A percentile compares a stretch with the other conserved stretches of the same genome.
Evolutionary conservation across 225 moss, liverwort and hornwort genomes (phyloP).

Genomic region (Pleurozium schreberi): DNA sequence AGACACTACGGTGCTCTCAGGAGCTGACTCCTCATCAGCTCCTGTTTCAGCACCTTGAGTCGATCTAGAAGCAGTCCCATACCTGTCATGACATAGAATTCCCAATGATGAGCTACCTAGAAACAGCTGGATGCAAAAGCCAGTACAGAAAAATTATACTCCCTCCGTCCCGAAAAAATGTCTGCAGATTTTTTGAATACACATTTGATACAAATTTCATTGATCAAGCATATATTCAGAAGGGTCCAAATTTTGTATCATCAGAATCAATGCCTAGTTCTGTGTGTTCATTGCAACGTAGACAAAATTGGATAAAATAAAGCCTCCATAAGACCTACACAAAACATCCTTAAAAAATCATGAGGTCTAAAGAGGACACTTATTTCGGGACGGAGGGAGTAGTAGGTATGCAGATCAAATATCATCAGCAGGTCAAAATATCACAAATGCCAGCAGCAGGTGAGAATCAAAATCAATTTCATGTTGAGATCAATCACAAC

Average conservation of each 20-base stretch:
- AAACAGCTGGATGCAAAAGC: not conserved
- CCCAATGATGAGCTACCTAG: not conserved
- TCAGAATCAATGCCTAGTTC: not conserved
- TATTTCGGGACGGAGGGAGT: not conserved
- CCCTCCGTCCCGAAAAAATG: not conserved
- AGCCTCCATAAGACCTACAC: not conserved
- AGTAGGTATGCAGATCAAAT: not conserved
- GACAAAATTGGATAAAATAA: not conserved
- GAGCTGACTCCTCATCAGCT: not conserved
- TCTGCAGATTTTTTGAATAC: not conserved
- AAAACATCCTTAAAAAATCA: not conserved
- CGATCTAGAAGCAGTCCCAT: slow-evolving; percentile 7
- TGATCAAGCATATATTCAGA: not conserved
- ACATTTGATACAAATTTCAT: not conserved
- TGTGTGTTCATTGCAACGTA: not conserved
- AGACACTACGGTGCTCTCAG: not conserved
- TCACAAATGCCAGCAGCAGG: not conserved
- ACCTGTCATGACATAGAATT: slow-evolving; percentile 1
- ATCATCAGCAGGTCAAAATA: not conserved
- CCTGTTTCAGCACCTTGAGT: slow-evolving; percentile 4
- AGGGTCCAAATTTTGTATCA: not conserved
- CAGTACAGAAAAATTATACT: not conserved
- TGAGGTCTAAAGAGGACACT: not conserved
- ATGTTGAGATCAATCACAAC: not conserved
- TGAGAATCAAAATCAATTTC: not conserved